Conservation (phyloP, 108 stramenopile species). For the Cylindrotheca fusiformis region DNA sequence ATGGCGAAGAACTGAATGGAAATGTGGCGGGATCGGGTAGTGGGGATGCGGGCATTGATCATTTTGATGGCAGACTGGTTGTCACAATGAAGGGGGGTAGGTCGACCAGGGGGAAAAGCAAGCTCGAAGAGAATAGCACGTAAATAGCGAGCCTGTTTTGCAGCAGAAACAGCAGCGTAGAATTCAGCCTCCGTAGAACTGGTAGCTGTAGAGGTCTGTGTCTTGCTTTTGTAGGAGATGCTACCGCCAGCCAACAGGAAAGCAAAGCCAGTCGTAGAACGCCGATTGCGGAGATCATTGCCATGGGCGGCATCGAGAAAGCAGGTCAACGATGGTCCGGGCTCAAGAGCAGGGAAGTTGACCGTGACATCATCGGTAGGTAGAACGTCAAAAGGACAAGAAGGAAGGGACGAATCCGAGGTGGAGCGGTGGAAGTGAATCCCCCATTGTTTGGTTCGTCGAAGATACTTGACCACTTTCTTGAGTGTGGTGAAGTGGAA, state of each 20-base stretch:
- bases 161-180: too few species aligned
- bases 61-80: too few species aligned
- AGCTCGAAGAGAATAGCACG: conserved; percentile 34
- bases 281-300: conserved; percentile 21
- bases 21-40: conserved; percentile 21
- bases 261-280: conserved; percentile 32
- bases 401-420: conserved; percentile 2
- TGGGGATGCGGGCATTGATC: conserved; percentile 18
- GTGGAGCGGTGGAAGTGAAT: conserved; percentile 8
- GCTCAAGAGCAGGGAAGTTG: background rate
- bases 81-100: conserved; percentile 26
- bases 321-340: background rate
- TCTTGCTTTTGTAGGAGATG: conserved; percentile 15
- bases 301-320: conserved; percentile 35
- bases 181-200: too few species aligned
- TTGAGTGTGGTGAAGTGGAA: conserved; percentile 18
- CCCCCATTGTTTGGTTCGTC: conserved; percentile 9
- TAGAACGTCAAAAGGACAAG: background rate
- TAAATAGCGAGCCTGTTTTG: conserved; percentile 16
- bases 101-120: conserved; percentile 20
- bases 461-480: conserved; percentile 17
- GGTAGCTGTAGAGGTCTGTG: conserved; percentile 20
- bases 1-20: conserved; percentile 27
- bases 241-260: conserved; percentile 20
- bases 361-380: background rate